A percentile compares a stretch with the other conserved stretches of the same genome.
Conservation (phyloP, 352 stramenopile species). For the Pythium volutum region DNA sequence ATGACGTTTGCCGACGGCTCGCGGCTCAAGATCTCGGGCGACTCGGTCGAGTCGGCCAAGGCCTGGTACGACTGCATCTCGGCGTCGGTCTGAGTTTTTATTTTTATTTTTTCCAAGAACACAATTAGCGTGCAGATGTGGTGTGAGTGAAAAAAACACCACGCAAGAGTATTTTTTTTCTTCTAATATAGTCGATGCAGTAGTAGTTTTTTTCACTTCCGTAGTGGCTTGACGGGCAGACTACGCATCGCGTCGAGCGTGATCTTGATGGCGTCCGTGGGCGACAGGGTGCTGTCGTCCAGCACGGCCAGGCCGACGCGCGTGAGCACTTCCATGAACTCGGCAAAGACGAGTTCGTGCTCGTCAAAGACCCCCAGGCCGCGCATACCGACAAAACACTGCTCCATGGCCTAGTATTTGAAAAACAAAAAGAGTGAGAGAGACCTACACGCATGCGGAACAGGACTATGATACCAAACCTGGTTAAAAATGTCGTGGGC, state of each 20-base stretch:
- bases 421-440: too few species aligned
- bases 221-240: constrained; percentile 34
- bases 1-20: constrained; percentile 56
- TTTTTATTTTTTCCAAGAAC: background rate
- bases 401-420: constrained; percentile 57
- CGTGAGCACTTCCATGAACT: constrained; percentile 68
- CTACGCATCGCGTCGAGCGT: constrained; percentile 68
- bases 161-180: background rate
- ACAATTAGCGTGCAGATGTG: background rate
- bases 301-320: constrained; percentile 64
- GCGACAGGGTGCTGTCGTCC: constrained; percentile 52
- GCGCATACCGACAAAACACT: constrained; percentile 56
- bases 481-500: constrained; percentile 58
- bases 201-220: constrained; percentile 29
- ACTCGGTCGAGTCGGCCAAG: constrained; percentile 66
- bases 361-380: constrained; percentile 35
- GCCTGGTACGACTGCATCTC: constrained; percentile 73
- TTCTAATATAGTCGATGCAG: constrained; percentile 11
- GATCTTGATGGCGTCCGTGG: constrained; percentile 71
- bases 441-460: too few species aligned
- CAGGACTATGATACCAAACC: too few species aligned
- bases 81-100: constrained; percentile 7
- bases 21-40: constrained; percentile 64
- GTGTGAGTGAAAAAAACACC: background rate
- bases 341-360: constrained; percentile 60